These are phyloP conservation scores for Rhynchospora tenuis DNA, from an alignment of 176 grass and related monocot species.

Conservation along the genomic window DNA sequence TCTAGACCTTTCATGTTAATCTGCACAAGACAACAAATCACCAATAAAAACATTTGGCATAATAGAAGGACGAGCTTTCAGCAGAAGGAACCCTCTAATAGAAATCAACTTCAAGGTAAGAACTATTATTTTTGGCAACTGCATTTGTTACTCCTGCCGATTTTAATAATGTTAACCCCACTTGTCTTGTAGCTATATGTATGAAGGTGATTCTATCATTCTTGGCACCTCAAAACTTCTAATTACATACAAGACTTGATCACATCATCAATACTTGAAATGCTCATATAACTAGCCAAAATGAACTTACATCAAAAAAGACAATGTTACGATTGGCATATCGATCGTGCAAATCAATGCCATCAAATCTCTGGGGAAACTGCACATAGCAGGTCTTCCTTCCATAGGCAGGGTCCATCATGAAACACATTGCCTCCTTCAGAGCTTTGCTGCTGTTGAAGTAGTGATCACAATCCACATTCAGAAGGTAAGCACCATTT, in stretches of 20 bases:
- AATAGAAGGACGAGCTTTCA: neutral
- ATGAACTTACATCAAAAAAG: conserved; percentile 86
- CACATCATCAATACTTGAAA: neutral
- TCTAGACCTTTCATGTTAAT: conserved; percentile 98
- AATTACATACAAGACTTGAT: neutral
- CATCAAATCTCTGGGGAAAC: conserved; percentile 96
- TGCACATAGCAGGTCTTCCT: conserved; percentile 92
- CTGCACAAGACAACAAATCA: conserved; percentile 39
- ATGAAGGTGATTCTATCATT: neutral
- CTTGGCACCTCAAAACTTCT: neutral
- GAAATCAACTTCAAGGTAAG: neutral
- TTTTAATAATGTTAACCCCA: neutral
- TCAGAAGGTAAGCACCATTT: conserved; percentile 90
- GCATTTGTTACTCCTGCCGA: neutral
- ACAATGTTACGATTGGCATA: conserved; percentile 97
- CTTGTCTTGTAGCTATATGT: neutral
- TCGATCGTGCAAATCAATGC: conserved; percentile 84
- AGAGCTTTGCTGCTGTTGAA: conserved; percentile 98
- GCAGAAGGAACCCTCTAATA: neutral
- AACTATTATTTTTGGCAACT: neutral
- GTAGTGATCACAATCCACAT: conserved; percentile 99
- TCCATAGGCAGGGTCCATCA: conserved; percentile 84
- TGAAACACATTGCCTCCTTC: conserved; percentile 95
- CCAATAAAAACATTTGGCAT: neutral
- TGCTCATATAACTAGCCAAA: neutral